Evolutionary conservation across 192 early-diverging fungal genomes (phyloP), one percentile per base, ranked within the genome.

Genomic region (Haplosporangium gracile): DNA sequence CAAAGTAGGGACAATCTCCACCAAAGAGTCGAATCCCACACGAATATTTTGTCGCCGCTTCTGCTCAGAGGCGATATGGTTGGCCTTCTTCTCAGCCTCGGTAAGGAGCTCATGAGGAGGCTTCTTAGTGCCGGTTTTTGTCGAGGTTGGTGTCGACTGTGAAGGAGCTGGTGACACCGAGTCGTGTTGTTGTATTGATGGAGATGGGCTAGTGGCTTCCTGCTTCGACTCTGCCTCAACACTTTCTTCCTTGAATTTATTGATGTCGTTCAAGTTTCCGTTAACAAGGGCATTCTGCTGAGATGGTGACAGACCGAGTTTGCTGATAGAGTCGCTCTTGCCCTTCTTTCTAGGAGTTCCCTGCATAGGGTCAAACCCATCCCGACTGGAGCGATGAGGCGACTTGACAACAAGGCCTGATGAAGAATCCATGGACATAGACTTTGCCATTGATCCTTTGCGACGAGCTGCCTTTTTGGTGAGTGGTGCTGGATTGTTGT

Each of bases 61-160:
- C 83, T 98, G 96, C 87, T 98, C 97, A 34, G 95, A 96, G 10
- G 95, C 96, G 89, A 98, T 97, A 88, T 98, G 97, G 88, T 97
- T 97, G 22, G 94, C 94, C 82, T 95, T 95, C 87, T 97, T 97
- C 70, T 97, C 95, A 32, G 94, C 92, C 68, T 97, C 97, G 2
- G 97, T 94, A 65, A 97, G 88, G 42, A 95, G 85, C 78, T 95
- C 95, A 87, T 93, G 90, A 68, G 76, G 82, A 29, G 81, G 80
- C 32, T 92, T 91, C 26, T 79, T 82, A 16, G 76, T 68, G 53
- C 57, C 42, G 38, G 68, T 43, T 38, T 70, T 55, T 73, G 71
- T 65, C 60, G 60, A 47, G 11, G 24, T 26, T 24, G 77, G 15
- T 11, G 82, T 43, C 13, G 69, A 18, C 40, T 71, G 73, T 57